Percentiles rank a stretch among this genome's conserved stretches.
Evolutionary conservation across 495 filamentous ascomycete species (phyloP).

Genomic region (Podospora tetraspora): DNA sequence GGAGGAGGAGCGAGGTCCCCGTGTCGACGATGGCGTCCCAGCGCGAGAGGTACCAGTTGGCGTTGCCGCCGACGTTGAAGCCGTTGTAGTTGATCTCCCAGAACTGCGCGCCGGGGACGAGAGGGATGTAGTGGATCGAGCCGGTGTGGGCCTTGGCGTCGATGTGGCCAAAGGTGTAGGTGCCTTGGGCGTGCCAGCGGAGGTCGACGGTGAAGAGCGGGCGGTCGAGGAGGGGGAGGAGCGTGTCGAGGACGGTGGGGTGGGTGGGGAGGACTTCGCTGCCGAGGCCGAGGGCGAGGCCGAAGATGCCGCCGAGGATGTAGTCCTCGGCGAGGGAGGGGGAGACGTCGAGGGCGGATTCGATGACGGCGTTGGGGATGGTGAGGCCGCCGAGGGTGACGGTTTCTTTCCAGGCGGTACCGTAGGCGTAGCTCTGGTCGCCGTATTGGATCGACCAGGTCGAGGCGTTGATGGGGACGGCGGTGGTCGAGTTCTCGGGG

Average conservation of each 20-base stretch:
- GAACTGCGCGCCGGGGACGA: constrained; percentile 58
- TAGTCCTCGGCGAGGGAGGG: constrained; percentile 23
- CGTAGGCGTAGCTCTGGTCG: constrained; percentile 29
- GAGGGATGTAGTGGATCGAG: constrained; percentile 53
- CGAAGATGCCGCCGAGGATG: constrained; percentile 35
- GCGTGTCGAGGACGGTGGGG: constrained; percentile 65
- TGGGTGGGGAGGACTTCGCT: constrained; percentile 44
- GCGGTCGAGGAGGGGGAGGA: constrained; percentile 40
- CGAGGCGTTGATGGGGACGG: constrained; percentile 42
- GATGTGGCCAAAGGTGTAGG: constrained; percentile 75
- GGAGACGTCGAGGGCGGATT: constrained; percentile 32
- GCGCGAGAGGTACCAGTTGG: constrained; percentile 30
- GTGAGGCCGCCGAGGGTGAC: constrained; percentile 42
- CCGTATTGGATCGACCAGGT: constrained; percentile 69
- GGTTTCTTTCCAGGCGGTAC: constrained; percentile 37
- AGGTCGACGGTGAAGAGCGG: constrained; percentile 68
- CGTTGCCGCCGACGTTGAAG: constrained; percentile 52
- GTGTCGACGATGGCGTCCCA: constrained; percentile 66
- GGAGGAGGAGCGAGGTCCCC: constrained; percentile 64
- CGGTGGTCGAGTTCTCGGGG: constrained; percentile 57
- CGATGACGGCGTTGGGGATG: constrained; percentile 54
- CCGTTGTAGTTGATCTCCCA: constrained; percentile 59
- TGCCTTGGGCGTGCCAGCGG: constrained; percentile 56
- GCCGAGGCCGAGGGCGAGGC: constrained; percentile 27
- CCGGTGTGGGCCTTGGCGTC: constrained; percentile 50